Evolutionary conservation across 768 basidiomycete genomes (phyloP), one percentile per base, ranked within the genome.

Genomic region (Neoboletus subvelutipes): DNA sequence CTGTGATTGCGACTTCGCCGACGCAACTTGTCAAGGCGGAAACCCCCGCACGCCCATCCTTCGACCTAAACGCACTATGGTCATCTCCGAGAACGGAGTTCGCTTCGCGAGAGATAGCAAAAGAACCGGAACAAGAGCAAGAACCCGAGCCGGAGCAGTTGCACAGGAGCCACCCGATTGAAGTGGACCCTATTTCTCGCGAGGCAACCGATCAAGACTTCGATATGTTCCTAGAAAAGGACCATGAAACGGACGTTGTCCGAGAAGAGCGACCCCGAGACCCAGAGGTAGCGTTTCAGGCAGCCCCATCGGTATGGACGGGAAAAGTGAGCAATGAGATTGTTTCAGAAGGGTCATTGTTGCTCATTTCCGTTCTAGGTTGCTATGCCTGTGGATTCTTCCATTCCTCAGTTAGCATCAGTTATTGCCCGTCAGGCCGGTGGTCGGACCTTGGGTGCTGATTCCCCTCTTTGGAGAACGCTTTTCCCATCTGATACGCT

Each of bases 151-250:
- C 70, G 22, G 67, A 66, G 26, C 72, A 69, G 26, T 73, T 72
- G 18, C 71, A 71, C 4, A 79, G 75, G 60, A 78, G 78, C n/a
- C 73, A 74, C 33, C 69, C 73, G 10, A 78, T 82, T 61, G 83
- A 80, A 64, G 72, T 73, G 40, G 78, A 76, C 28, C 36, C 60
- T 56, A 46, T 62, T 22, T 63, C 67, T 18, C 64, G 62, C 49
- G 82, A 79, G 57, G 79, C 85, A 11, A 84, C 85, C 52, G 92
- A 92, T 71, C 82, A 85, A 59, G 92, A 92, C 69, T 92, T 94
- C 64, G 92, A 93, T 63, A 89, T 92, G 85, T 87, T 92, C 65
- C 73, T 94, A 39, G 84, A 88, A 56, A 82, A 86, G 58, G 81
- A 83, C 17, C 71, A 77, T 29, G 76, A 79, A 1, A 58, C 63